Base-by-base conservation (phyloP, 2,329 filamentous ascomycete genomes). In the Xylaria sp. region DNA sequence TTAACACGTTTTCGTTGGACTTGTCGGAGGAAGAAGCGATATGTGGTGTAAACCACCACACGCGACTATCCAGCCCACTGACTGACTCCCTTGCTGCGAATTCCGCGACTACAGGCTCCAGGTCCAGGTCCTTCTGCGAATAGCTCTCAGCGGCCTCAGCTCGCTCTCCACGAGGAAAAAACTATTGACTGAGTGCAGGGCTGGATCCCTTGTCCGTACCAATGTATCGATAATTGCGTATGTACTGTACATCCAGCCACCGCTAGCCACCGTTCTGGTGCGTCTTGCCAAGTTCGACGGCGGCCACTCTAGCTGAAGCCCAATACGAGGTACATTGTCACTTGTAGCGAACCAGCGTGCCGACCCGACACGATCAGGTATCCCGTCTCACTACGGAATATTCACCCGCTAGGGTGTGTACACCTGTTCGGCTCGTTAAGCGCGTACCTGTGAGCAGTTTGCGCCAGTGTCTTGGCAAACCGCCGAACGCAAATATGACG, bases 251-350 rank as follows among this genome's bases (percentile, higher is more conserved):
- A 60, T 49, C 42, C 31, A 46, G 37, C 49, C 53, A 61, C 57
- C 61, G 57, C 49, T 11, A 54, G 52, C 57, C 45, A 60, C 56
- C 52, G 40, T 14, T 47, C 49, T 37, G 49, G 45, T 23, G 38
- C 62, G 57, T 58, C 54, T 50, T 50, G 63, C 49, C 58, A 58
- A 63, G 54, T 43, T 50, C 11, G 37, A 49, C 53, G 61, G 47
- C 53, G 23, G 57, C 46, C 15, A 31, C 42, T 51, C 47, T 64
- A 54, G 57, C 54, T 52, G 25, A 40, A 11, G 23, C 28, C 23
- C 43, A 52, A 63, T 65, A 65, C 63, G 63, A 65, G 63, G 56
- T 65, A 51, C n/a, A n/a, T 31, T 14, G 40, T 47, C n/a, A 38
- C 47, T 23, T 38, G 5, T 38, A 51, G 57, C 19, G 49, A 25